A percentile compares a stretch with the other conserved stretches of the same genome.
phyloP scores from a whole-genome alignment of 257 asterid genomes.

The Nicotiana tomentosiformis region DNA sequence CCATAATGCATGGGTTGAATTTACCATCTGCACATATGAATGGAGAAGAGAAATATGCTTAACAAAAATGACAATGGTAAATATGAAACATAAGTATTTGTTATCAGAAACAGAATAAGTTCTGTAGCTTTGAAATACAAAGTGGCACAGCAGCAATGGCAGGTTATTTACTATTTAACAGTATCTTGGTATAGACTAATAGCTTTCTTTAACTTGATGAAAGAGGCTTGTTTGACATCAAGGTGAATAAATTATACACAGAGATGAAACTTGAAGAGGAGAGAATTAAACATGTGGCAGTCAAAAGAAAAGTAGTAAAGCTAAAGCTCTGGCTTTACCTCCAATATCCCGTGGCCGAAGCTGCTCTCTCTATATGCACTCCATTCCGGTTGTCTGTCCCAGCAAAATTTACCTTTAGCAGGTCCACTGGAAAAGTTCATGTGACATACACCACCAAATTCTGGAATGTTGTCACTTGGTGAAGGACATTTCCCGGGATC shows the following conservation, averaged over 20 bases:
- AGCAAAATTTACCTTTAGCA: constrained; percentile 71
- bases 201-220: not conserved
- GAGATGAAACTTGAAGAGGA: not conserved
- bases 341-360: constrained; percentile 95
- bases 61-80: no score
- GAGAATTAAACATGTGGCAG: not conserved
- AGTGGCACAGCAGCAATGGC: not conserved
- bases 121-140: no score
- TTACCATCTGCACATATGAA: constrained; percentile 46
- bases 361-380: constrained; percentile 96
- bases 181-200: not conserved
- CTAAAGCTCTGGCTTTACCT: constrained; percentile 39
- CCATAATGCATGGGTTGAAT: constrained; percentile 76
- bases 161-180: not conserved
- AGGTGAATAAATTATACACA: not conserved
- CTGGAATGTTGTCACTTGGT: constrained; percentile 46
- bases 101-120: no score
- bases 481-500: constrained; percentile 77
- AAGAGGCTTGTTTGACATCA: not conserved
- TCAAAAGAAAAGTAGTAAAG: not conserved
- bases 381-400: constrained; percentile 92
- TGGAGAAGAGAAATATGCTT: not conserved
- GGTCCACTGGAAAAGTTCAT: constrained; percentile 67
- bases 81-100: no score
- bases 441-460: constrained; percentile 64